These are phyloP conservation scores for Ophiocordyceps robertsii DNA, from an alignment of 2,329 filamentous ascomycete species.

Conservation along the genomic window DNA sequence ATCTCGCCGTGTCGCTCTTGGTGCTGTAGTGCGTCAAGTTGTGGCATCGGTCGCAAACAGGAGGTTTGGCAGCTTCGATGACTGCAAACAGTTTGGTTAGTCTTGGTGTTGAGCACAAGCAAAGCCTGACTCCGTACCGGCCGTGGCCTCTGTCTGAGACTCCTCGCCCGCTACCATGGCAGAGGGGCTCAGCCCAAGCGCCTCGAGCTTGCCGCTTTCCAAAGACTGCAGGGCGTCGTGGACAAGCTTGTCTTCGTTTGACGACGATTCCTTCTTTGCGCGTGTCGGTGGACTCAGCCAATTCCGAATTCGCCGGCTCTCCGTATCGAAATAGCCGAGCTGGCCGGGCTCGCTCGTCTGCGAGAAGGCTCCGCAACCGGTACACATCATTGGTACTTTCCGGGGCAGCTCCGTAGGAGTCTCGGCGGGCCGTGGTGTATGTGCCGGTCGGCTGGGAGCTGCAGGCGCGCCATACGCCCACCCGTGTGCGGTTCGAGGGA, in stretches of 20 bases:
- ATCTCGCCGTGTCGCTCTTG: constrained; percentile 28
- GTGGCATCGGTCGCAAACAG: constrained; percentile 81
- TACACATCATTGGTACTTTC: constrained; percentile 42
- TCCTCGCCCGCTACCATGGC: constrained; percentile 15
- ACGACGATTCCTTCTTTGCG: not conserved
- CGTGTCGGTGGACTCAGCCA: constrained; percentile 22
- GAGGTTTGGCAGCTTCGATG: constrained; percentile 22
- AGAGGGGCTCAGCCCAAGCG: constrained; percentile 31
- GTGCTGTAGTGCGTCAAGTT: constrained; percentile 62
- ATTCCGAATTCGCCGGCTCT: constrained; percentile 34
- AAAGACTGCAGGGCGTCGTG: constrained; percentile 29
- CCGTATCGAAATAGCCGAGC: constrained; percentile 42
- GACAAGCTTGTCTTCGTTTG: constrained; percentile 32
- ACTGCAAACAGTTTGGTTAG: constrained; percentile 1
- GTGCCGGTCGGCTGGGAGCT: not conserved
- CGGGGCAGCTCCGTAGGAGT: constrained; percentile 3
- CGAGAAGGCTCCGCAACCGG: constrained; percentile 51
- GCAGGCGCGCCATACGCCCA: constrained; percentile 15
- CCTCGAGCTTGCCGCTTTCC: constrained; percentile 25
- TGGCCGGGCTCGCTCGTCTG: constrained; percentile 38
- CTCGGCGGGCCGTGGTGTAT: not conserved
- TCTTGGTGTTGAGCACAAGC: not conserved
- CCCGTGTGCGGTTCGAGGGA: constrained; percentile 5
- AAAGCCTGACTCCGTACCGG: constrained; percentile 1
- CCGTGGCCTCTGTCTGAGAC: not conserved